Conservation (phyloP, 768 basidiomycete genomes). For the Rhizopogon rudus region DNA sequence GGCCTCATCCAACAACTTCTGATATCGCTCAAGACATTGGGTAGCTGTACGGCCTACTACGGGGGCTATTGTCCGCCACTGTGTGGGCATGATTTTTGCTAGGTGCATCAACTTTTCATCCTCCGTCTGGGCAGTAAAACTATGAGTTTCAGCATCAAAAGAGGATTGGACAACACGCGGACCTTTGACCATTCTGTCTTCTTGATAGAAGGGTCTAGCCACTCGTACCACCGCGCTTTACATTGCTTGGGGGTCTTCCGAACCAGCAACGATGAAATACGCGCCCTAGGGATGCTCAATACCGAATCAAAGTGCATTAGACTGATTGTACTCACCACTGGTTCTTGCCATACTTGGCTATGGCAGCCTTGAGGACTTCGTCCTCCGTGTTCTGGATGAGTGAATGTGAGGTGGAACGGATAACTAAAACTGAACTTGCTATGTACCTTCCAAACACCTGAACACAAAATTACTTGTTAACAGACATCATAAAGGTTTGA, state of each 20-base stretch:
- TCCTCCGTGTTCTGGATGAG: slow-evolving; percentile 82
- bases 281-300: slow-evolving; percentile 57
- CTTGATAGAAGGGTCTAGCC: slow-evolving; percentile 99
- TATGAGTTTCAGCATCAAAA: not conserved
- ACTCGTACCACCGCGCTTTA: slow-evolving; percentile 99
- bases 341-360: slow-evolving; percentile 95
- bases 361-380: slow-evolving; percentile 98
- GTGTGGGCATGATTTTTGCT: slow-evolving; percentile 98
- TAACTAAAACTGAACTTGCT: not conserved
- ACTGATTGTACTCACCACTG: slow-evolving; percentile 57
- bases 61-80: slow-evolving; percentile 99
- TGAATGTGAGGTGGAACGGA: slow-evolving; percentile 6
- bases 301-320: slow-evolving; percentile 5
- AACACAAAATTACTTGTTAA: not conserved
- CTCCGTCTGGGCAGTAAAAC: slow-evolving; percentile 59
- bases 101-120: slow-evolving; percentile 98
- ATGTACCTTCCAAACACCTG: slow-evolving; percentile 80
- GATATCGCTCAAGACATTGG: slow-evolving; percentile 97
- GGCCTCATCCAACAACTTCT: slow-evolving; percentile 95
- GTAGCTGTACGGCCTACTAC: slow-evolving; percentile 97
- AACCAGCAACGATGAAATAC: slow-evolving; percentile 95
- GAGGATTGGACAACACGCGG: slow-evolving; percentile 11
- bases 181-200: slow-evolving; percentile 99
- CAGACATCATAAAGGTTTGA: not conserved
- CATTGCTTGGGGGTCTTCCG: slow-evolving; percentile 99